Base-by-base conservation (phyloP, 192 early-diverging fungal species). In the Backusella psychrophila region DNA sequence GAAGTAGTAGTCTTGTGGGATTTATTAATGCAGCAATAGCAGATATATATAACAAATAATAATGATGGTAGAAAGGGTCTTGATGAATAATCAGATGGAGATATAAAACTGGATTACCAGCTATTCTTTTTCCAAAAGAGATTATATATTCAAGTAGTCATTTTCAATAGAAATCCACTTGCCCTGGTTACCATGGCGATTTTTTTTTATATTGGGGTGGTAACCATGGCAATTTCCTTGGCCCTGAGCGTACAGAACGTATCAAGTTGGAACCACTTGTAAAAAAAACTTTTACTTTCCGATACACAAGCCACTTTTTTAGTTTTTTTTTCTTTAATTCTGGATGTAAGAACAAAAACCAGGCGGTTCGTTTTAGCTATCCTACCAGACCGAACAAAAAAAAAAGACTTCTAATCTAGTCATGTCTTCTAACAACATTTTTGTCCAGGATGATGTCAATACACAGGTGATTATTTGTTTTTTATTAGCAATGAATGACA, bases 401-500 rank as follows among this genome's bases (percentile, higher is more conserved):
- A 53, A 29, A 63, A 11, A 63, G 56, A 29, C 56, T 63, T 63
- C 26, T 56, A 56, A 56, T 56, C 26, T 63, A 63, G 26, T 63
- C 56, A 68, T 68, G 66, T 68, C 66, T 68, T 68, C 66, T 36
- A 68, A 68, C 35, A 68, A 68, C n/a, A 68, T 68, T 36, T 68
- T 68, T 68, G 35, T 68, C 66, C 66, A 68, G 66, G 35, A 36
- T 68, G 66, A 68, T 68, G 35, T 68, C 29, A 35, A 33, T 31
- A 68, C 66, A 35, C 66, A 68, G 66, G 66, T 68, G 35, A 68
- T 17, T 35, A 29, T 68, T 35, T 36, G 15, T 3, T 35, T 66
- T 56, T 9, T 9, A 14, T 63, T 63, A 63, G 11, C n/a, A 63
- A 63, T 12, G 26, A 26, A 26, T 44, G 56, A 5, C 56, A 49